Conservation (phyloP, 1,139 yeast species). For the Lodderomyces metapsilosis region DNA sequence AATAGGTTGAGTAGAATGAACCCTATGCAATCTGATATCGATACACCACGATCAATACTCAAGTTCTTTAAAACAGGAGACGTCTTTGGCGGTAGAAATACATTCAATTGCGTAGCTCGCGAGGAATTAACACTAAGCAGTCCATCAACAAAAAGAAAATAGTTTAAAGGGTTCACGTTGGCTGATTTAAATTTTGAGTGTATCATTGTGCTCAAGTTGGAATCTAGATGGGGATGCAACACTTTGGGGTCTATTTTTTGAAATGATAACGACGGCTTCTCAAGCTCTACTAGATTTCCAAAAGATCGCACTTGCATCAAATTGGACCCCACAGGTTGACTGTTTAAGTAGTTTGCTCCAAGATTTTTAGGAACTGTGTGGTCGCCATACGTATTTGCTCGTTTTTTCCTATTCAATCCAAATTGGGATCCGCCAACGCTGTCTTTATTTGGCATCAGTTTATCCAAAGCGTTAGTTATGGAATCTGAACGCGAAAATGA, state of each 20-base stretch:
- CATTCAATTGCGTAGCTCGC: conserved; percentile 27
- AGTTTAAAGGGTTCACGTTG: conserved; percentile 50
- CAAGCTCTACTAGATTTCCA: conserved; percentile 5
- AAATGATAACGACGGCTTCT: conserved; percentile 19
- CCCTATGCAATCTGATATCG: conserved; percentile 66
- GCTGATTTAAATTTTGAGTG: conserved; percentile 34
- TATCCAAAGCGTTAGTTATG: conserved; percentile 12
- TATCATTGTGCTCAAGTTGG: conserved; percentile 43
- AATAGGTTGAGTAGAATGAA: conserved; percentile 44
- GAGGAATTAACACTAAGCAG: conserved; percentile 23
- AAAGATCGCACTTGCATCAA: conserved; percentile 8
- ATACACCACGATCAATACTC: conserved; percentile 43
- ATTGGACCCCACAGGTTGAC: conserved; percentile 1
- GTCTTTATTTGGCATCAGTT: background rate
- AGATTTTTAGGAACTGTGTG: conserved; percentile 17
- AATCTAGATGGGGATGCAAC: conserved; percentile 10
- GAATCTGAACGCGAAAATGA: conserved; percentile 32
- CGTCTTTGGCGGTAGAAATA: conserved; percentile 39
- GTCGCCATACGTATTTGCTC: conserved; percentile 19
- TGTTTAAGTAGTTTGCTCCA: conserved; percentile 9
- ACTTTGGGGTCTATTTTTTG: conserved; percentile 22
- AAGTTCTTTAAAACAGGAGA: conserved; percentile 31
- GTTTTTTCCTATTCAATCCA: conserved; percentile 19
- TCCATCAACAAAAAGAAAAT: conserved; percentile 48
- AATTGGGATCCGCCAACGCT: conserved; percentile 3